phyloP scores from a whole-genome alignment of 129 eudicot species.

The Oenanthe sinensis region DNA sequence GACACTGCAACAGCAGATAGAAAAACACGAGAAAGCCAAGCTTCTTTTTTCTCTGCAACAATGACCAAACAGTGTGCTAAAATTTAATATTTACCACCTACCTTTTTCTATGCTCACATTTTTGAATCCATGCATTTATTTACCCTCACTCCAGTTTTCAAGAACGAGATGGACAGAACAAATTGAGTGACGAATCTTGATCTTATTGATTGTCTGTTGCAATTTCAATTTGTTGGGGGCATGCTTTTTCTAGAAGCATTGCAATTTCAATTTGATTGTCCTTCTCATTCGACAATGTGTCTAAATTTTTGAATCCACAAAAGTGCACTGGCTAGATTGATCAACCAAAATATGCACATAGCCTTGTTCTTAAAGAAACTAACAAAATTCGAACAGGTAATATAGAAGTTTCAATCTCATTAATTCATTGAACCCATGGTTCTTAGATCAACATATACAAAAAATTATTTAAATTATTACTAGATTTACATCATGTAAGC shows the following conservation, averaged over 20 bases:
- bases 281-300: no score
- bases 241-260: not conserved
- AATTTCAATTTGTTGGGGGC: not conserved
- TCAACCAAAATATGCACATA: not conserved
- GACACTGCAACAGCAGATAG: constrained; percentile 4
- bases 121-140: constrained; percentile 9
- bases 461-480: not conserved
- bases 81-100: constrained; percentile 4
- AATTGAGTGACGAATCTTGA: not conserved
- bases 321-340: no score
- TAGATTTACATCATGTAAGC: constrained; percentile 5
- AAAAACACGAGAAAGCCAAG: constrained; percentile 25
- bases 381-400: not conserved
- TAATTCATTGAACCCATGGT: not conserved
- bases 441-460: not conserved
- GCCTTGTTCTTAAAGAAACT: not conserved
- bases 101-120: not conserved
- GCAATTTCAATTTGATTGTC: not conserved
- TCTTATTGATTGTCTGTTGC: not conserved
- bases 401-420: not conserved
- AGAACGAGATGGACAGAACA: not conserved
- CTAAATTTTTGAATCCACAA: no score
- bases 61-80: constrained; percentile 1
- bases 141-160: not conserved
- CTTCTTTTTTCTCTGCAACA: constrained; percentile 10